phyloP scores from a whole-genome alignment of 306 rosid genomes.

The Vigna radiata region DNA sequence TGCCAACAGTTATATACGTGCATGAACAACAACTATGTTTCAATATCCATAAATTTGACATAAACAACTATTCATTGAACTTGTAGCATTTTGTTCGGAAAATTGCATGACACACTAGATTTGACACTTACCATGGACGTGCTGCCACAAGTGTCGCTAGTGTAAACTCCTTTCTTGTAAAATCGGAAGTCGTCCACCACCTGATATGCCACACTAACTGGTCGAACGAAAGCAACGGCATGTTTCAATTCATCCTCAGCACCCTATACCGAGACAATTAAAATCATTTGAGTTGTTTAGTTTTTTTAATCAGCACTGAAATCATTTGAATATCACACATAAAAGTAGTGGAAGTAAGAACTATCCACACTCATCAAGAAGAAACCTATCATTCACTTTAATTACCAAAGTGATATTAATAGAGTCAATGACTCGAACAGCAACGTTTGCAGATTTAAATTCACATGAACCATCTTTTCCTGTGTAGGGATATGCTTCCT shows the following conservation, averaged over 20 bases:
- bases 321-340: slow-evolving; percentile 18
- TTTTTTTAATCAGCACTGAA: background rate
- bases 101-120: slow-evolving; percentile 11
- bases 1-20: slow-evolving; percentile 6
- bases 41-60: slow-evolving; percentile 7
- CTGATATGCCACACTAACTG: slow-evolving; percentile 93
- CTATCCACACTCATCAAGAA: slow-evolving; percentile 8
- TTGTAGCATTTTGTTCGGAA: slow-evolving; percentile 10
- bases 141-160: slow-evolving; percentile 74
- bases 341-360: background rate
- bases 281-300: background rate
- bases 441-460: slow-evolving; percentile 71
- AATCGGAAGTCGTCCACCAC: slow-evolving; percentile 62
- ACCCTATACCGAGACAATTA: slow-evolving; percentile 60
- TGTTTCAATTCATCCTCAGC: slow-evolving; percentile 92
- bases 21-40: background rate
- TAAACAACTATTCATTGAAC: slow-evolving; percentile 11
- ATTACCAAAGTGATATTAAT: slow-evolving; percentile 86
- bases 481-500: slow-evolving; percentile 84
- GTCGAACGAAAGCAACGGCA: slow-evolving; percentile 85
- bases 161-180: slow-evolving; percentile 81
- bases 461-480: slow-evolving; percentile 65
- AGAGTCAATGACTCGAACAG: slow-evolving; percentile 65
- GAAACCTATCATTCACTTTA: slow-evolving; percentile 21
- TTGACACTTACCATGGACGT: slow-evolving; percentile 64